These are phyloP conservation scores for Sporopachydermia cereana DNA, from an alignment of 1,139 yeast genomes.

Conservation along the genomic window DNA sequence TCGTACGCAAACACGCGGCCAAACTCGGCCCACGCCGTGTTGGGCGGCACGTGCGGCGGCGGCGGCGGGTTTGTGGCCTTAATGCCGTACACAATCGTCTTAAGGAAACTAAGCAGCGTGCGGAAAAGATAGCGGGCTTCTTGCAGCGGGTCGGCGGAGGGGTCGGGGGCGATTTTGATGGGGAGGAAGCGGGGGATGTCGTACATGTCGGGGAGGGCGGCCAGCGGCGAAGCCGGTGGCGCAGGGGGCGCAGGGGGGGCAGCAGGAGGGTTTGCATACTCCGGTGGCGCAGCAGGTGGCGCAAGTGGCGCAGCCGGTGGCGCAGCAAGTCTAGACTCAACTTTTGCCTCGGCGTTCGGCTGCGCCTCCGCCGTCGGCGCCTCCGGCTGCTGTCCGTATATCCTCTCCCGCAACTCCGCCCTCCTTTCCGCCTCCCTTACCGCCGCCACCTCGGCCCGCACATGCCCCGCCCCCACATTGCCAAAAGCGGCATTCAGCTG, in stretches of 20 bases:
- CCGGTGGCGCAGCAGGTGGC: background rate
- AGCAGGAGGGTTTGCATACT: background rate
- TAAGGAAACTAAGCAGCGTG: slow-evolving; percentile 79
- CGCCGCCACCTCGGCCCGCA: slow-evolving; percentile 37
- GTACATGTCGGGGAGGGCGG: slow-evolving; percentile 13
- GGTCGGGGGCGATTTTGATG: slow-evolving; percentile 31
- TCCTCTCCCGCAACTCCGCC: slow-evolving; percentile 27
- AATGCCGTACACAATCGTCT: slow-evolving; percentile 82
- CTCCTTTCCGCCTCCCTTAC: slow-evolving; percentile 33
- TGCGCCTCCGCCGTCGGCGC: slow-evolving; percentile 12
- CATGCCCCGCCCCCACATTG: slow-evolving; percentile 54
- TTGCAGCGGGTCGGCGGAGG: slow-evolving; percentile 51
- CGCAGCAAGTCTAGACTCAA: background rate
- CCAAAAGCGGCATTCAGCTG: slow-evolving; percentile 62
- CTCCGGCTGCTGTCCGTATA: background rate
- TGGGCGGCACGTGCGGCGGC: slow-evolving; percentile 48
- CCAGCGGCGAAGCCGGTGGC: background rate
- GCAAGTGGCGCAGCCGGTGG: background rate
- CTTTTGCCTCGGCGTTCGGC: slow-evolving; percentile 10
- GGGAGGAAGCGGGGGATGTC: slow-evolving; percentile 39
- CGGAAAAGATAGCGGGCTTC: slow-evolving; percentile 85
- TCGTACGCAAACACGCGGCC: slow-evolving; percentile 77
- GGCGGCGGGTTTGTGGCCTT: slow-evolving; percentile 88
- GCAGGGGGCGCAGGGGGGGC: background rate
- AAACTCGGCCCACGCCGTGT: slow-evolving; percentile 74